A percentile compares a stretch with the other conserved stretches of the same genome.
Conservation (phyloP, 805 yeast species). For the Vanderwaltozyma polyspora region DNA sequence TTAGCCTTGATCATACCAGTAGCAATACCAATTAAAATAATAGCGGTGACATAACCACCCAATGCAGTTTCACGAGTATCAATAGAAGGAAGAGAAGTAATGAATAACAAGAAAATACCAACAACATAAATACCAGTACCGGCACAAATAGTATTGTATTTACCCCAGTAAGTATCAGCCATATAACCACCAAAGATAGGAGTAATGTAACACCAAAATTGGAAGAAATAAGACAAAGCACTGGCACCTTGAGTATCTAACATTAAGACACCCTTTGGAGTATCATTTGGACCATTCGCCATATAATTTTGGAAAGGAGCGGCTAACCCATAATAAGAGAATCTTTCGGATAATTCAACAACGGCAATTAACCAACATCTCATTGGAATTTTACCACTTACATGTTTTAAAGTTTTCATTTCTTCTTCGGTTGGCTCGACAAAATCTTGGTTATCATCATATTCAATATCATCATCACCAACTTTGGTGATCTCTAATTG, state of each 20-base stretch:
- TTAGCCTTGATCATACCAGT: conserved; percentile 77
- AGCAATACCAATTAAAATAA: conserved; percentile 53
- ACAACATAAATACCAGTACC: conserved; percentile 48
- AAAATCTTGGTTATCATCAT: conserved; percentile 5
- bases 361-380: conserved; percentile 43
- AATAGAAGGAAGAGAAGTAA: conserved; percentile 54
- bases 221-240: conserved; percentile 63
- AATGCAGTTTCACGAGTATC: conserved; percentile 42
- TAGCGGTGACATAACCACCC: conserved; percentile 44
- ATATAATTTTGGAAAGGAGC: conserved; percentile 73
- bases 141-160: conserved; percentile 53
- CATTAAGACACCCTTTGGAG: conserved; percentile 43
- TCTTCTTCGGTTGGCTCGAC: conserved; percentile 24
- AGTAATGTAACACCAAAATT: conserved; percentile 73
- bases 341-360: conserved; percentile 73
- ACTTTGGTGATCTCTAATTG: not conserved
- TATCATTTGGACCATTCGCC: conserved; percentile 40
- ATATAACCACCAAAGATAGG: conserved; percentile 69
- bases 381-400: conserved; percentile 36
- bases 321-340: conserved; percentile 67
- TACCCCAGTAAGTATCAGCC: conserved; percentile 67
- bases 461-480: not conserved
- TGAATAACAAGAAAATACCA: conserved; percentile 54
- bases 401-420: conserved; percentile 19
- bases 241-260: conserved; percentile 55